A percentile compares a stretch with the other conserved stretches of the same genome.
These are phyloP conservation scores for Pseudocercospora musae DNA, from an alignment of 2,329 filamentous ascomycete species.

Conservation along the genomic window DNA sequence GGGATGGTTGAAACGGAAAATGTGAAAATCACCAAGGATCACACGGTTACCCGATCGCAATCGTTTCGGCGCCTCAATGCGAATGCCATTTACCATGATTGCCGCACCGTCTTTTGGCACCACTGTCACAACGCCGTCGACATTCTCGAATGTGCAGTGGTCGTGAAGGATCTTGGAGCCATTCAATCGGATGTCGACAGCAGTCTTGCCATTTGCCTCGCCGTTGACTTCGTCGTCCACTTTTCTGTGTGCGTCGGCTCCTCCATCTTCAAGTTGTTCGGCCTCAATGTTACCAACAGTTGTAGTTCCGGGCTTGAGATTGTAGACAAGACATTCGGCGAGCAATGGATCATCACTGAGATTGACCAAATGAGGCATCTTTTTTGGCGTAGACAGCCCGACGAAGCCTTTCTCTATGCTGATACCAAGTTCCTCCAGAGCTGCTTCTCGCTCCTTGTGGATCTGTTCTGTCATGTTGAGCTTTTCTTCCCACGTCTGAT, in stretches of 20 bases:
- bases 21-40: constrained; percentile 96
- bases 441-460: constrained; percentile 93
- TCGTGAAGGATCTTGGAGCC: constrained; percentile 88
- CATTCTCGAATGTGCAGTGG: constrained; percentile 91
- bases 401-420: constrained; percentile 99
- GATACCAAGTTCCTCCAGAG: constrained; percentile 93
- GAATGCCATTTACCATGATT: constrained; percentile 95
- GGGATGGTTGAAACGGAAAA: constrained; percentile 97
- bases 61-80: constrained; percentile 79
- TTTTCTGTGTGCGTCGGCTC: neutral
- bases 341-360: constrained; percentile 77
- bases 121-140: constrained; percentile 88
- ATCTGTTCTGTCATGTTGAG: constrained; percentile 92
- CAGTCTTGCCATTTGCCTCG: constrained; percentile 32
- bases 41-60: constrained; percentile 90
- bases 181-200: constrained; percentile 87
- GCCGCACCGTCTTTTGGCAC: constrained; percentile 87
- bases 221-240: constrained; percentile 73
- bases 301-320: constrained; percentile 91
- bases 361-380: constrained; percentile 98
- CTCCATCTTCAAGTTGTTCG: constrained; percentile 41
- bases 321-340: constrained; percentile 95
- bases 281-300: constrained; percentile 93
- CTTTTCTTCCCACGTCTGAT: constrained; percentile 99
- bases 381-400: constrained; percentile 91